These are phyloP conservation scores for Secale cereale DNA, from an alignment of 176 grass and related monocot genomes.

Conservation along the genomic window DNA sequence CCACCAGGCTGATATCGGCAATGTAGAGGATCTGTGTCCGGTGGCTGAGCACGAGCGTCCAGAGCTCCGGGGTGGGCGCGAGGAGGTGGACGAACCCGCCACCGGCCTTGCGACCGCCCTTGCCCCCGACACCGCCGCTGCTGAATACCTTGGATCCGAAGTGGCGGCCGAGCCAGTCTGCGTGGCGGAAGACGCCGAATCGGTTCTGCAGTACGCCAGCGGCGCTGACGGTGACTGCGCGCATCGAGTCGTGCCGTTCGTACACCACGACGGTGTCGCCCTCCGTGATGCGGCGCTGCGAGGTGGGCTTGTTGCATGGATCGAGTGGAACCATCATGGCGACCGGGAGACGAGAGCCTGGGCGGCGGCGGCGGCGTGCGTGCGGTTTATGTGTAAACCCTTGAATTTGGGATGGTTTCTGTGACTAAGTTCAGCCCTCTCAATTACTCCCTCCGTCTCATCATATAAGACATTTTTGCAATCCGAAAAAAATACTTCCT, in stretches of 20 bases:
- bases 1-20: conserved; percentile 81
- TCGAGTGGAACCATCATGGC: conserved; percentile 50
- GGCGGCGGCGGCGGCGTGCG: neutral
- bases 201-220: conserved; percentile 69
- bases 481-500: too few species aligned
- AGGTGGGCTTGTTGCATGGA: conserved; percentile 37
- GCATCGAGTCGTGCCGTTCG: conserved; percentile 71
- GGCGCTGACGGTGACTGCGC: conserved; percentile 46
- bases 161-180: conserved; percentile 70
- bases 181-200: conserved; percentile 78
- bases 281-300: conserved; percentile 49
- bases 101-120: conserved; percentile 2
- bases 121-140: neutral
- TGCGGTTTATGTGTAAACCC: neutral
- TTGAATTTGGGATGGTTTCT: too few species aligned
- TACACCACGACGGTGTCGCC: conserved; percentile 89
- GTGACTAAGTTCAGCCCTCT: neutral
- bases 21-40: conserved; percentile 90
- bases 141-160: conserved; percentile 83
- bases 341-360: neutral
- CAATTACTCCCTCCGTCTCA: too few species aligned
- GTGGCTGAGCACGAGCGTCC: conserved; percentile 92
- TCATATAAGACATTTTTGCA: too few species aligned
- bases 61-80: conserved; percentile 77
- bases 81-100: conserved; percentile 74